phyloP scores from a whole-genome alignment of 805 yeast genomes.

The Wickerhamomyces rabaulensis region DNA sequence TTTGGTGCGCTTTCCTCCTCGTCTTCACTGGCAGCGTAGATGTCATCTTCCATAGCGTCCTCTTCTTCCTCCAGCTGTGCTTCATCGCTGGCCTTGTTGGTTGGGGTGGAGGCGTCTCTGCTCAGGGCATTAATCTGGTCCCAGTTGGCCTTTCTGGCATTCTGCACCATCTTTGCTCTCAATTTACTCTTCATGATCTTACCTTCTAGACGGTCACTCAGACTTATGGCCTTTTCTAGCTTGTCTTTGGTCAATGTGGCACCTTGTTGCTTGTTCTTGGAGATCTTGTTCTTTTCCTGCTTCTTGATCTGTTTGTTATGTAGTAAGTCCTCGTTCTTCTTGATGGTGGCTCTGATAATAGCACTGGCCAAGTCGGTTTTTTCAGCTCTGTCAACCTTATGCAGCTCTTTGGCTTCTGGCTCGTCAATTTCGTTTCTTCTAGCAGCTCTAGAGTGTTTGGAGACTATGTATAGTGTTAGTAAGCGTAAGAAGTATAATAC shows the following conservation, averaged over 20 bases:
- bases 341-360: constrained; percentile 59
- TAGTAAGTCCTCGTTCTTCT: constrained; percentile 59
- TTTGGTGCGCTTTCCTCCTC: constrained; percentile 1
- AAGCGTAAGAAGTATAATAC: too few species aligned
- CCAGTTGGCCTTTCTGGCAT: constrained; percentile 68
- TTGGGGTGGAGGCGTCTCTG: constrained; percentile 18
- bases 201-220: constrained; percentile 51
- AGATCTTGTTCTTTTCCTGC: constrained; percentile 21
- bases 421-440: constrained; percentile 53
- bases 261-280: constrained; percentile 25
- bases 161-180: constrained; percentile 57
- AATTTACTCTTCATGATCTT: constrained; percentile 62
- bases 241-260: constrained; percentile 32
- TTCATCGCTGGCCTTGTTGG: neutral
- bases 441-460: constrained; percentile 74
- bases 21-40: constrained; percentile 16
- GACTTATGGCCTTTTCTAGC: constrained; percentile 43
- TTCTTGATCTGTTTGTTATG: constrained; percentile 46
- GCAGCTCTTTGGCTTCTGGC: constrained; percentile 44
- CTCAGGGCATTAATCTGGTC: constrained; percentile 54
- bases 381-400: constrained; percentile 52
- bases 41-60: constrained; percentile 20
- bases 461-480: constrained; percentile 29
- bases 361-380: constrained; percentile 56
- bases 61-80: constrained; percentile 7